Percentiles rank a stretch among this genome's conserved stretches.
These are phyloP conservation scores for Silybum marianum DNA, from an alignment of 129 eudicot species.

Conservation along the genomic window DNA sequence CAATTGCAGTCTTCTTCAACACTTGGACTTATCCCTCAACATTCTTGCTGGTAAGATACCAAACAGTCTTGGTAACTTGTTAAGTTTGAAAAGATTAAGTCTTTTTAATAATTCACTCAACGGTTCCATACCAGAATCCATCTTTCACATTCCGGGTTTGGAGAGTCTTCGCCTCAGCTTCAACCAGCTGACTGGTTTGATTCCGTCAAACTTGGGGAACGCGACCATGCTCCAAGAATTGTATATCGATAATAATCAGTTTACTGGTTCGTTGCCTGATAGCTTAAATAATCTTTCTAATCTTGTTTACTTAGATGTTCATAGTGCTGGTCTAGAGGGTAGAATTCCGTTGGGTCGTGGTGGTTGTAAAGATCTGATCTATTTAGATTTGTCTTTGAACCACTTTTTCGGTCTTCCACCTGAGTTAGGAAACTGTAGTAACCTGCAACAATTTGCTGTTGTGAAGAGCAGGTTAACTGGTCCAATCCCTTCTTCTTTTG, in stretches of 20 bases:
- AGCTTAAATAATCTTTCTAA: conserved; percentile 47
- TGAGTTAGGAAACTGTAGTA: conserved; percentile 66
- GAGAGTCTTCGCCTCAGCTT: conserved; percentile 32
- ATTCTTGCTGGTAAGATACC: conserved; percentile 51
- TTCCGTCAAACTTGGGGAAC: conserved; percentile 62
- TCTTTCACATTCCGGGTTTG: conserved; percentile 49
- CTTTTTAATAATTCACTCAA: conserved; percentile 50
- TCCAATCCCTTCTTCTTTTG: conserved; percentile 64
- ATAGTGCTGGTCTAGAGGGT: conserved; percentile 49
- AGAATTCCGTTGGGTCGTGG: conserved; percentile 54
- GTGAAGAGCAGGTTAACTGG: conserved; percentile 59
- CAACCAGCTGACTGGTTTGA: conserved; percentile 54
- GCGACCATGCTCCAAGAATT: conserved; percentile 51
- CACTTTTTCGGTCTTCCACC: conserved; percentile 55
- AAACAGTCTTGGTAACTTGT: conserved; percentile 51
- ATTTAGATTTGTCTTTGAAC: conserved; percentile 60
- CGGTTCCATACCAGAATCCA: conserved; percentile 60
- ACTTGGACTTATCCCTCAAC: conserved; percentile 51
- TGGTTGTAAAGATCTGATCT: conserved; percentile 36
- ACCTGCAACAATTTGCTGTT: conserved; percentile 45
- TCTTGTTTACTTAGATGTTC: conserved; percentile 47
- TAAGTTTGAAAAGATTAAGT: conserved; percentile 33
- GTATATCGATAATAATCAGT: conserved; percentile 42
- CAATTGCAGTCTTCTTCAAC: conserved; percentile 52
- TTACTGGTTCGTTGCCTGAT: conserved; percentile 57